A percentile compares a stretch with the other conserved stretches of the same genome.
Conservation (phyloP, 306 rosid species). For the Fragaria ananassa region DNA sequence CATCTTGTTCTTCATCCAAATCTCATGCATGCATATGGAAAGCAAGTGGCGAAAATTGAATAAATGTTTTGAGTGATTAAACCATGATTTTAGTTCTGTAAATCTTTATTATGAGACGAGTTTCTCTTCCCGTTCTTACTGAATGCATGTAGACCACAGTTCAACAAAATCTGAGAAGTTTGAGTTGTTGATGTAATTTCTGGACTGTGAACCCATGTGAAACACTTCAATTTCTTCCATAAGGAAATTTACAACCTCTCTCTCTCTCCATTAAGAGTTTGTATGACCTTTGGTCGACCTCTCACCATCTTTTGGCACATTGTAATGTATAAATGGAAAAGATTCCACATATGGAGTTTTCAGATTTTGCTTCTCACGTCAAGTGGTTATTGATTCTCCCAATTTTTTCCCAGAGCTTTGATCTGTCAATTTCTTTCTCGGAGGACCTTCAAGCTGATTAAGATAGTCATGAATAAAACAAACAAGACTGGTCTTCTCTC, state of each 20-base stretch:
- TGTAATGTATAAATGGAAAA: not conserved
- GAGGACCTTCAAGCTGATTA: not conserved
- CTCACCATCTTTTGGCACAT: not conserved
- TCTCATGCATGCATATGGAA: not conserved
- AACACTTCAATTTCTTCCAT: not conserved
- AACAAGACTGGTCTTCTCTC: not conserved
- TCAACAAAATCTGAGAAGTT: not conserved
- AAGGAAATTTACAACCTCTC: not conserved
- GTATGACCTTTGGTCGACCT: constrained; percentile 6
- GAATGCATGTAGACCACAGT: not conserved
- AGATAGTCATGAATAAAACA: not conserved
- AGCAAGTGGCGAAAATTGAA: not conserved
- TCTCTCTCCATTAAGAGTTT: constrained; percentile 2
- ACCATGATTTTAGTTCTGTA: not conserved
- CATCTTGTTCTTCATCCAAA: not conserved
- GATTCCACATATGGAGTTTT: constrained; percentile 9
- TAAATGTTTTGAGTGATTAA: not conserved
- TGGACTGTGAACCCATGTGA: constrained; percentile 12
- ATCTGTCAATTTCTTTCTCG: not conserved
- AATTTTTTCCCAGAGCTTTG: not conserved
- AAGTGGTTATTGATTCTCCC: not conserved
- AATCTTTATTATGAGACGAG: not conserved
- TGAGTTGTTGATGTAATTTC: not conserved
- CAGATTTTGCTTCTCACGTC: not conserved
- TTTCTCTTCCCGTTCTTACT: not conserved